Base-by-base conservation (phyloP, 495 filamentous ascomycete genomes). In the Lepraria neglecta region DNA sequence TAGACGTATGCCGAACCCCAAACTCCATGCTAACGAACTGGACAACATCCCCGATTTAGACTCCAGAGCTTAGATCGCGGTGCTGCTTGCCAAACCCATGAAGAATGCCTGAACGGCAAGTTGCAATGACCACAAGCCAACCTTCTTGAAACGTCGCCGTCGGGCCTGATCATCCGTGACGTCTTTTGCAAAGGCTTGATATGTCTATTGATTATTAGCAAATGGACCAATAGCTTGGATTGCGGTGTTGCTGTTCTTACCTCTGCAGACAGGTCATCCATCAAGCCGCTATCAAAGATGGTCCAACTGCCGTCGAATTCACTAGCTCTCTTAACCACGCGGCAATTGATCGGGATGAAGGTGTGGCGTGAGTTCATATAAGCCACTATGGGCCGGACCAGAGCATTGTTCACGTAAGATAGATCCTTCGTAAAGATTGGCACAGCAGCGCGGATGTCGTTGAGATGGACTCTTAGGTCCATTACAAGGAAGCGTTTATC, bases 291-390 rank as follows among this genome's bases (percentile, higher is more conserved):
- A 69, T 98, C 94, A 73, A 85, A 97, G 50, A 95, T 84, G 17
- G 90, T 95, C 94, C 94, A 98, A 64, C 87, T 88, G 19, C 94
- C 94, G 71, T 98, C 91, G 67, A 97, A 98, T 72, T 98, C 94
- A 58, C 80, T 78, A 11, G 82, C 80, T 3, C 81, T 82, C 75
- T 98, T 98, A 63, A 96, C 88, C 58, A 98, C 88, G 56, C 92
- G 88, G 75, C 94, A 97, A 61, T 87, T 88, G 68, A 98, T 86
- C 11, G 94, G 95, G 52, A 98, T 97, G 70, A 95, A 97, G 0
- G 91, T 92, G 67, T 84, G 86, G 70, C 87, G 84, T 35, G 89
- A 89, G 72, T 98, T 98, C 74, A 98, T 97, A 69, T 97, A 98
- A 1, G 94, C 95, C n/a, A 98, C 94, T 59, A 98, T 98, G 17